Percentiles rank a stretch among this genome's conserved stretches.
Conservation (phyloP, 805 yeast genomes). For the Torulaspora delbrueckii region DNA sequence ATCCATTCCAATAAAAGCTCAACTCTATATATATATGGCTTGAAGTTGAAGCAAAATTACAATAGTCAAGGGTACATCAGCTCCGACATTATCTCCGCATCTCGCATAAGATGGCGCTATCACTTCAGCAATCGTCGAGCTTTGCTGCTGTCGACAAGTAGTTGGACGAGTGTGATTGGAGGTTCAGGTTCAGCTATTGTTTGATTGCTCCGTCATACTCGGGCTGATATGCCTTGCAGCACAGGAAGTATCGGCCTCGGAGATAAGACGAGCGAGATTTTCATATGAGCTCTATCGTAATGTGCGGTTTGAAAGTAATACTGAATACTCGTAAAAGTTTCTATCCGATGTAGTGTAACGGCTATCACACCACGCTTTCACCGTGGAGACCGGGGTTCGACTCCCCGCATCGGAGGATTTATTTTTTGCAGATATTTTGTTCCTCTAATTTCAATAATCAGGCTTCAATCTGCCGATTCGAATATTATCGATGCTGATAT, state of each 20-base stretch:
- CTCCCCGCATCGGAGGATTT: constrained; percentile 29
- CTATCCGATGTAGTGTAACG: constrained; percentile 31
- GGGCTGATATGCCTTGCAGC: too few relatives aligned
- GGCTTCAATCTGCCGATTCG: too few relatives aligned
- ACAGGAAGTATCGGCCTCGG: too few relatives aligned
- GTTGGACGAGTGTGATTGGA: neutral
- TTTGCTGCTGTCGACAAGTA: neutral
- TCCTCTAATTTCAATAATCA: neutral
- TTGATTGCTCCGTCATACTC: too few relatives aligned
- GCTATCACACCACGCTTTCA: constrained; percentile 34
- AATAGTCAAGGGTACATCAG: constrained; percentile 4
- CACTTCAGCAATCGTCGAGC: neutral
- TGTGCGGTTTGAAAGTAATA: too few relatives aligned
- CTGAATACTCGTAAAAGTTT: neutral
- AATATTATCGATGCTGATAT: too few relatives aligned
- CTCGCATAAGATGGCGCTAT: neutral
- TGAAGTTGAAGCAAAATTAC: neutral
- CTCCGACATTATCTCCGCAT: constrained; percentile 1
- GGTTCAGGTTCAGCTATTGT: too few relatives aligned
- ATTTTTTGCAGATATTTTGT: neutral
- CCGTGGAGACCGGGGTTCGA: constrained; percentile 34
- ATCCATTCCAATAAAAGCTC: neutral
- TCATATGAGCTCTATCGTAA: too few relatives aligned
- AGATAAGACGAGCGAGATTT: too few relatives aligned
- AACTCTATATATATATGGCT: neutral